Evolutionary conservation across 2,329 filamentous ascomycete genomes (phyloP).

Genomic region (Septoria petroselini): DNA sequence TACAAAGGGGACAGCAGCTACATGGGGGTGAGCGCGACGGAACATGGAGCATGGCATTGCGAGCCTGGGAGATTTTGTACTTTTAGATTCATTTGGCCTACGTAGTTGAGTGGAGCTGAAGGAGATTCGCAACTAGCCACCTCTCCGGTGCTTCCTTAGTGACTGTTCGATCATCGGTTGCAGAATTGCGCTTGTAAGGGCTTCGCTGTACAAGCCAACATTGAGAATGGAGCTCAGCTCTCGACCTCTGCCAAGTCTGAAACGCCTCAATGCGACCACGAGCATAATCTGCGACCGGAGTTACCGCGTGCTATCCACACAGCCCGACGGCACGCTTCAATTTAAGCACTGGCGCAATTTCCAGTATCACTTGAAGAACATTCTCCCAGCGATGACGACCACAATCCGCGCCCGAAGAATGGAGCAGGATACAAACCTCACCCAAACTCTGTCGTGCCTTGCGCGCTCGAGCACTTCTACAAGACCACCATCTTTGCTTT

Average conservation of each 20-base stretch:
- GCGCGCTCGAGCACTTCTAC: neutral
- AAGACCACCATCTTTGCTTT: neutral
- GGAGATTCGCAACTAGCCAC: neutral
- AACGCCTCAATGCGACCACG: too few relatives aligned
- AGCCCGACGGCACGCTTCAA: too few relatives aligned
- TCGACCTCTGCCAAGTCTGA: too few relatives aligned
- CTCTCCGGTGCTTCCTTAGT: neutral
- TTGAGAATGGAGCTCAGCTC: too few relatives aligned
- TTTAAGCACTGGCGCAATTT: too few relatives aligned
- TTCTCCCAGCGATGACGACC: too few relatives aligned
- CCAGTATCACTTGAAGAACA: too few relatives aligned
- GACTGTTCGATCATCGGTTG: too few relatives aligned
- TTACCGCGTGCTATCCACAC: too few relatives aligned
- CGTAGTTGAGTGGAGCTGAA: neutral
- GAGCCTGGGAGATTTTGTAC: neutral
- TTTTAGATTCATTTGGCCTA: neutral
- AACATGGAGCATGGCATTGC: conserved; percentile 13
- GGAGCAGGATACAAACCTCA: neutral
- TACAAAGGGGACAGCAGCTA: conserved; percentile 13
- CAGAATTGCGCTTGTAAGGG: too few relatives aligned
- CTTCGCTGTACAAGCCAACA: too few relatives aligned
- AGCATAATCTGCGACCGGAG: too few relatives aligned
- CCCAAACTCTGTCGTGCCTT: neutral
- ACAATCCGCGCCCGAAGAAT: neutral
- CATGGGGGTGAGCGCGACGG: conserved; percentile 1